Evolutionary conservation across 768 basidiomycete species (phyloP).

Genomic region (Tremella mesenterica): DNA sequence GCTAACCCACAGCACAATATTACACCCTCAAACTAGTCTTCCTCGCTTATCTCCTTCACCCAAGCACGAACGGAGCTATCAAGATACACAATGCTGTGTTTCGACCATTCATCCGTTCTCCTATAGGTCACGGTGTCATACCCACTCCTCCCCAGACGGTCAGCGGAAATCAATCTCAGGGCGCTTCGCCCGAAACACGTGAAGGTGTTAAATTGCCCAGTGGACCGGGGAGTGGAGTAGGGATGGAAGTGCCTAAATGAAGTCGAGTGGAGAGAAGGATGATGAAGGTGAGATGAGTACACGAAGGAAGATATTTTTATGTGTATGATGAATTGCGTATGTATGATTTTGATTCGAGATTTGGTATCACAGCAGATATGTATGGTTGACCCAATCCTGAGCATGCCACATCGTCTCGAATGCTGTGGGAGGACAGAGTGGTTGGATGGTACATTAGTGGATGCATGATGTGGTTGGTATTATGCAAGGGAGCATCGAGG

Average conservation of each 20-base stretch:
- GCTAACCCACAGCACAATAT: constrained; percentile 30
- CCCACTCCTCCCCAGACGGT: constrained; percentile 7
- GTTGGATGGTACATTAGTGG: too few species aligned
- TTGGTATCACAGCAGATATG: too few species aligned
- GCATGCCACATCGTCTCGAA: too few species aligned
- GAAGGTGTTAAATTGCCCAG: constrained; percentile 8
- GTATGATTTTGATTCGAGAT: too few species aligned
- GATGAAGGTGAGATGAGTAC: too few species aligned
- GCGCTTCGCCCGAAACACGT: constrained; percentile 5
- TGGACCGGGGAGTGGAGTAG: constrained; percentile 13
- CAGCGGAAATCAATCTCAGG: constrained; percentile 1
- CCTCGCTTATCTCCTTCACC: constrained; percentile 39
- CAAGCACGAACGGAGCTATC: constrained; percentile 25
- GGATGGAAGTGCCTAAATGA: constrained; percentile 11
- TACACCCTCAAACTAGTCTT: constrained; percentile 37
- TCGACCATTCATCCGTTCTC: constrained; percentile 9
- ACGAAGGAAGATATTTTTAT: too few species aligned
- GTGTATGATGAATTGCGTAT: too few species aligned
- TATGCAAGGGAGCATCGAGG: too few species aligned
- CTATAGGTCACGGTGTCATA: constrained; percentile 3
- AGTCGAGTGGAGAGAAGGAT: too few species aligned
- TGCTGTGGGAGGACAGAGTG: too few species aligned
- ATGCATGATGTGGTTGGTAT: too few species aligned
- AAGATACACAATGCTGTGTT: constrained; percentile 25
- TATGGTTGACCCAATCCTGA: too few species aligned